These are phyloP conservation scores for Trichoderma koningii DNA, from an alignment of 2,329 filamentous ascomycete species.

Conservation along the genomic window DNA sequence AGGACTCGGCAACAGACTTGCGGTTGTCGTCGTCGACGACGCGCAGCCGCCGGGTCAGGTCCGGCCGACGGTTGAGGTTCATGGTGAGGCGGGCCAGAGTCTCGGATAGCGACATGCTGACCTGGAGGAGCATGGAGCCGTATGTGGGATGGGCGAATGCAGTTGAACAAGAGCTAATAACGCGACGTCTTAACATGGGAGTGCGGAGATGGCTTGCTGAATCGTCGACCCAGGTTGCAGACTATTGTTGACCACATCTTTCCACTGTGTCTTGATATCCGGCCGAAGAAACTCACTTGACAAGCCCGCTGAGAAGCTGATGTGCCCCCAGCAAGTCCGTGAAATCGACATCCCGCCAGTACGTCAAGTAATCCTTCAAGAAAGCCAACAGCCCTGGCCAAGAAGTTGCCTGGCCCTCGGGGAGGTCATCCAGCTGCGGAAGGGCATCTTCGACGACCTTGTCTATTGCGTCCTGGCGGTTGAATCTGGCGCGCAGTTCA, in stretches of 20 bases:
- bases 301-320: constrained; percentile 69
- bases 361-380: constrained; percentile 77
- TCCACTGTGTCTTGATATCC: neutral
- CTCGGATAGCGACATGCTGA: constrained; percentile 78
- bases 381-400: constrained; percentile 81
- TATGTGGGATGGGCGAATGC: constrained; percentile 78
- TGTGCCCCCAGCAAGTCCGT: constrained; percentile 75
- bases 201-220: neutral
- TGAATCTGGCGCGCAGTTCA: constrained; percentile 65
- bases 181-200: neutral
- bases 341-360: constrained; percentile 78
- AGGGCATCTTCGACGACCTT: constrained; percentile 64
- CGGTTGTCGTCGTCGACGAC: constrained; percentile 67
- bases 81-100: constrained; percentile 82
- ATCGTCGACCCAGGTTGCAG: neutral
- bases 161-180: constrained; percentile 71
- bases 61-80: constrained; percentile 76
- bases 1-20: constrained; percentile 80
- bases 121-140: constrained; percentile 79
- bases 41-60: constrained; percentile 69
- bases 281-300: constrained; percentile 61
- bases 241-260: too few species aligned
- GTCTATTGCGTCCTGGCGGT: constrained; percentile 55
- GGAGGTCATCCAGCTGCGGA: constrained; percentile 64
- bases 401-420: constrained; percentile 63